Conservation (phyloP, 441 rosid species). For the Geranium incanum region DNA sequence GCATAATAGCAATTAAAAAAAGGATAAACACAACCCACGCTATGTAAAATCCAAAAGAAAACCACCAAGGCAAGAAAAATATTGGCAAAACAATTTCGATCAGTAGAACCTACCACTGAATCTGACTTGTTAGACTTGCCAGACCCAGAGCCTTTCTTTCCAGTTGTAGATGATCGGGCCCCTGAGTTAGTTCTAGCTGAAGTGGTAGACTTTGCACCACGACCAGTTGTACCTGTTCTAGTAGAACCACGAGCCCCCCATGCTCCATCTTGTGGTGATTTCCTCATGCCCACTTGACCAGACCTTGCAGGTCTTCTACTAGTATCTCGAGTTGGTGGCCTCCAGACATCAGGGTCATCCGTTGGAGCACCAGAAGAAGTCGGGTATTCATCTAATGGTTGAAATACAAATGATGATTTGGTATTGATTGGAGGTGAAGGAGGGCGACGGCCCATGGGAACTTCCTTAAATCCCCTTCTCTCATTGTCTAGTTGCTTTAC, state of each 20-base stretch:
- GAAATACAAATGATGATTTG: slow-evolving; percentile 83
- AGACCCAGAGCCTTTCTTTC: slow-evolving; percentile 64
- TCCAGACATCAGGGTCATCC: slow-evolving; percentile 99
- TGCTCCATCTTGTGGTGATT: slow-evolving; percentile 84
- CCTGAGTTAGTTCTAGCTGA: slow-evolving; percentile 51
- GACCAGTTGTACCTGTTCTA: slow-evolving; percentile 50
- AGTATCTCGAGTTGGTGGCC: slow-evolving; percentile 83
- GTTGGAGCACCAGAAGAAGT: slow-evolving; percentile 68
- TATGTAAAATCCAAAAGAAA: too few species aligned
- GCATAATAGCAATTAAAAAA: background rate
- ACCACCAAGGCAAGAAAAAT: background rate
- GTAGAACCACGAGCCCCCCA: slow-evolving; percentile 69
- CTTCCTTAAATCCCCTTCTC: slow-evolving; percentile 84
- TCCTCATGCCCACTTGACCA: slow-evolving; percentile 68
- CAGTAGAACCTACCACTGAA: slow-evolving; percentile 45
- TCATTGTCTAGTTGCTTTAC: slow-evolving; percentile 91
- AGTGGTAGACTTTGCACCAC: slow-evolving; percentile 60
- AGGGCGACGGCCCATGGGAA: slow-evolving; percentile 59
- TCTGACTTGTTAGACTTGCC: slow-evolving; percentile 72
- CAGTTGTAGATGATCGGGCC: slow-evolving; percentile 57
- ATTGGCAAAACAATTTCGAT: background rate
- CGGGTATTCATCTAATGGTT: slow-evolving; percentile 91
- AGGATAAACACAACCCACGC: too few species aligned
- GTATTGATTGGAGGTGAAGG: slow-evolving; percentile 80
- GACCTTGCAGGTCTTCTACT: slow-evolving; percentile 71